Conservation (phyloP, 305 asterid genomes). For the Fraxinus platypoda region DNA sequence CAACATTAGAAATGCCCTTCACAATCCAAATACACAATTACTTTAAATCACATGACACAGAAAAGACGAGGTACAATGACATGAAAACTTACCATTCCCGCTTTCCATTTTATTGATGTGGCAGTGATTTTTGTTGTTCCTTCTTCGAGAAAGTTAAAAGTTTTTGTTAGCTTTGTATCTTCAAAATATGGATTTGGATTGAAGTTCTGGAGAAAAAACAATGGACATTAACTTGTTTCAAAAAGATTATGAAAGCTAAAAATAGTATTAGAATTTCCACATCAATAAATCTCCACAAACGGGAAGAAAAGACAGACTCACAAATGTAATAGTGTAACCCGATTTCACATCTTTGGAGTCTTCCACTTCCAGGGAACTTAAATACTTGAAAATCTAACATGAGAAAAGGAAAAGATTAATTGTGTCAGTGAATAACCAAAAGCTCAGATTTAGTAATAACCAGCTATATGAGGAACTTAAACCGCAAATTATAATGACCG, state of each 20-base stretch:
- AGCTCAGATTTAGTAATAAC: background rate
- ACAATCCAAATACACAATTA: conserved; percentile 27
- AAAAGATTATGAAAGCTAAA: background rate
- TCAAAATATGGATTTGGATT: background rate
- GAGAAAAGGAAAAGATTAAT: conserved; percentile 6
- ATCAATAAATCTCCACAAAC: background rate
- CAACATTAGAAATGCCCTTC: conserved; percentile 76
- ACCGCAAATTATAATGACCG: background rate
- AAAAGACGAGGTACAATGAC: background rate
- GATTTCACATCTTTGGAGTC: background rate
- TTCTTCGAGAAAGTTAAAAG: background rate
- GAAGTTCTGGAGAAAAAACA: conserved; percentile 35
- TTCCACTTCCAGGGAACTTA: background rate
- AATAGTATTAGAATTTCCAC: background rate
- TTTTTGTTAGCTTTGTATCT: background rate
- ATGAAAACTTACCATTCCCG: conserved; percentile 37
- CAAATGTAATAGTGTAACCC: background rate
- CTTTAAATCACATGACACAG: conserved; percentile 14
- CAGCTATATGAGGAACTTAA: background rate
- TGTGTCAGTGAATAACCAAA: conserved; percentile 10
- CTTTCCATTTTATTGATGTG: background rate
- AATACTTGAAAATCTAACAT: conserved; percentile 62
- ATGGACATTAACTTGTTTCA: background rate
- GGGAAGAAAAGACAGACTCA: conserved; percentile 39
- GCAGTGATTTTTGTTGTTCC: conserved; percentile 11